Evolutionary conservation across 2,329 filamentous ascomycete genomes (phyloP).

Genomic region (Penicillium sp.): DNA sequence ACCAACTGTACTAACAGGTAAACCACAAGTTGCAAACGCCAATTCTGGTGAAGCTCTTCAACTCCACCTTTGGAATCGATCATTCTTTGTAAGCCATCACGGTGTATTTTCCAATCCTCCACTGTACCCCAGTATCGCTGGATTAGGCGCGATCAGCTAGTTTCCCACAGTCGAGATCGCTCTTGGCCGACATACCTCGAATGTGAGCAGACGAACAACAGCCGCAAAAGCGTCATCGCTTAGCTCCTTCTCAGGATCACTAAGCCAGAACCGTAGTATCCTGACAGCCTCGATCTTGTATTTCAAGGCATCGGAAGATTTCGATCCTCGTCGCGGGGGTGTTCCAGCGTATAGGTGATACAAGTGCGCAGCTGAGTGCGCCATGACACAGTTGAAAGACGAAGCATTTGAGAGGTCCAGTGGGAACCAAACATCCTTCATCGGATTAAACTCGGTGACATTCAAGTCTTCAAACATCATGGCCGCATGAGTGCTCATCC

Average conservation of each 20-base stretch:
- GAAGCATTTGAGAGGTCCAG: conserved; percentile 45
- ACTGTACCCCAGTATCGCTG: conserved; percentile 38
- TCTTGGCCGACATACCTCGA: conserved; percentile 22
- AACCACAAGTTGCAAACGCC: conserved; percentile 31
- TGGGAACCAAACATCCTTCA: conserved; percentile 45
- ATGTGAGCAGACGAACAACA: conserved; percentile 35
- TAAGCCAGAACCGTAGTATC: conserved; percentile 38
- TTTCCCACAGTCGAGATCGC: no score
- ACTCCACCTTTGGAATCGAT: conserved; percentile 38
- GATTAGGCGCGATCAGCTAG: neutral
- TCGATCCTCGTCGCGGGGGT: conserved; percentile 26
- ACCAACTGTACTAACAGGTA: conserved; percentile 27
- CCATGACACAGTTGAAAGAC: conserved; percentile 46
- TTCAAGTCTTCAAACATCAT: conserved; percentile 36
- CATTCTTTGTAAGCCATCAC: conserved; percentile 34
- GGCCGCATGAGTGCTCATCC: conserved; percentile 33
- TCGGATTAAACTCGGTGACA: conserved; percentile 38
- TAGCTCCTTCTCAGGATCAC: conserved; percentile 31
- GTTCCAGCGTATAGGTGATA: conserved; percentile 35
- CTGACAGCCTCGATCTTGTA: conserved; percentile 41
- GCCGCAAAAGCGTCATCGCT: conserved; percentile 39
- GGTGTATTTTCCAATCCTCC: conserved; percentile 36
- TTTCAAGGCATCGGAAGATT: conserved; percentile 23
- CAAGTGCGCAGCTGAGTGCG: conserved; percentile 44
- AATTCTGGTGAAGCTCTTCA: conserved; percentile 29